Conservation (phyloP, 768 basidiomycete genomes). For the Lentinula lateritia region DNA sequence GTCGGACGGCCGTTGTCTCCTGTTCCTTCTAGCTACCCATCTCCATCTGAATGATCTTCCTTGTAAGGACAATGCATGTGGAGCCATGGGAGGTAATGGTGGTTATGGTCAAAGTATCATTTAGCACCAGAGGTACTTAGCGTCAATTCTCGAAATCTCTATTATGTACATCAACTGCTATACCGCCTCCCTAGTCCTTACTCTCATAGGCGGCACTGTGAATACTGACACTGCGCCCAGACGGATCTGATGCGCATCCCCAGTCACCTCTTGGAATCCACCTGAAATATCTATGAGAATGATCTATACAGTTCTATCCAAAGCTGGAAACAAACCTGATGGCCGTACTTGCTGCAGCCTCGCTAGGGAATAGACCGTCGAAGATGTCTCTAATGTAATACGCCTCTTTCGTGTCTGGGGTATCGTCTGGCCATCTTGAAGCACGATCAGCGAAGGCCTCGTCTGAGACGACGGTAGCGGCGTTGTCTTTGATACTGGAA, state of each 20-base stretch:
- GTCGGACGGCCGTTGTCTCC: no score
- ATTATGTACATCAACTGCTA: no score
- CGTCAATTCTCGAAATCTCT: neutral
- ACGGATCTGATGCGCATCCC: slow-evolving; percentile 94
- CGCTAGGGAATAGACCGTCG: slow-evolving; percentile 83
- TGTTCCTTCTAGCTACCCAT: no score
- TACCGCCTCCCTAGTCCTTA: neutral
- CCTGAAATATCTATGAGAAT: slow-evolving; percentile 25
- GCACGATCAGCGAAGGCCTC: slow-evolving; percentile 68
- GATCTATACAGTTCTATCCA: neutral
- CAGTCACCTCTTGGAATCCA: slow-evolving; percentile 96
- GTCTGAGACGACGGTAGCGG: slow-evolving; percentile 70
- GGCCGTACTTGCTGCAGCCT: slow-evolving; percentile 85
- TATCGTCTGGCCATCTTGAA: slow-evolving; percentile 72
- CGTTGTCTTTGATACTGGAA: slow-evolving; percentile 83
- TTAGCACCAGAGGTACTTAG: no score
- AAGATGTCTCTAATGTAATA: slow-evolving; percentile 92
- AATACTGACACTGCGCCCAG: slow-evolving; percentile 91
- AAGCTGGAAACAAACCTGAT: slow-evolving; percentile 58
- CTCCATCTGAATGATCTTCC: no score
- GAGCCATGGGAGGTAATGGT: no score
- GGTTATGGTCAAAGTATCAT: no score
- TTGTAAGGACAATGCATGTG: no score
- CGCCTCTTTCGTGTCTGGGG: slow-evolving; percentile 95
- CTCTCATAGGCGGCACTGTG: slow-evolving; percentile 84